phyloP scores from a whole-genome alignment of 495 filamentous ascomycete genomes.

The Pyronema omphalodes region DNA sequence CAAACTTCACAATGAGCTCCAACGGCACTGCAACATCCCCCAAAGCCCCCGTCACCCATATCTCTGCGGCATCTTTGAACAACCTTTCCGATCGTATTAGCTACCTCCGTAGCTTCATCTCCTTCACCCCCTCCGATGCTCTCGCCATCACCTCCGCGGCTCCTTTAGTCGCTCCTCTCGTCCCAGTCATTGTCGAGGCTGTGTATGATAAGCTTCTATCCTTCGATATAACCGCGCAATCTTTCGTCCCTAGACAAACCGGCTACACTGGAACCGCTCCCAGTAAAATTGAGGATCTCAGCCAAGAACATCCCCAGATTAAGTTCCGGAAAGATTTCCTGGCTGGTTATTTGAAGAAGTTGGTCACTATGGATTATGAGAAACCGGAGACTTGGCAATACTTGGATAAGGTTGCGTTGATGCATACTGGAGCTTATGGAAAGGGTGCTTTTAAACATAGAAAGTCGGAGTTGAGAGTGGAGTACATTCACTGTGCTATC shows the following conservation, averaged over 20 bases:
- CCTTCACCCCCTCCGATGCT: slow-evolving; percentile 23
- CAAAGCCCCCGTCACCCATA: slow-evolving; percentile 11
- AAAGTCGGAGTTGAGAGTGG: slow-evolving; percentile 25
- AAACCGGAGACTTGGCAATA: slow-evolving; percentile 21
- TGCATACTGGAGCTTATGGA: slow-evolving; percentile 27
- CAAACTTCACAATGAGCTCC: not conserved
- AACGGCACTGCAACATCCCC: not conserved
- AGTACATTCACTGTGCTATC: slow-evolving; percentile 26
- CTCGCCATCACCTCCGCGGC: slow-evolving; percentile 22
- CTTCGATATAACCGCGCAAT: slow-evolving; percentile 28
- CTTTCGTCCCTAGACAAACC: slow-evolving; percentile 27
- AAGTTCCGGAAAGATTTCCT: slow-evolving; percentile 27
- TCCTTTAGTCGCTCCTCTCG: slow-evolving; percentile 23
- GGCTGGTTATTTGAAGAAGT: slow-evolving; percentile 18
- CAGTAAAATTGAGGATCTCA: slow-evolving; percentile 16
- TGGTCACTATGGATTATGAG: slow-evolving; percentile 16
- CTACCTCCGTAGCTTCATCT: slow-evolving; percentile 26
- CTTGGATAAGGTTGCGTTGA: slow-evolving; percentile 28
- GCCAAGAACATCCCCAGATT: slow-evolving; percentile 27
- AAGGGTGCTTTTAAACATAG: slow-evolving; percentile 27
- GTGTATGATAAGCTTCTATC: slow-evolving; percentile 27
- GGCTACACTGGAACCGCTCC: slow-evolving; percentile 23
- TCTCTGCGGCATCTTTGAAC: slow-evolving; percentile 20
- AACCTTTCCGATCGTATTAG: slow-evolving; percentile 19
- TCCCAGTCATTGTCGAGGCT: slow-evolving; percentile 25